Evolutionary conservation across 495 filamentous ascomycete species (phyloP).

Genomic region (Beverwykella pulmonaria): DNA sequence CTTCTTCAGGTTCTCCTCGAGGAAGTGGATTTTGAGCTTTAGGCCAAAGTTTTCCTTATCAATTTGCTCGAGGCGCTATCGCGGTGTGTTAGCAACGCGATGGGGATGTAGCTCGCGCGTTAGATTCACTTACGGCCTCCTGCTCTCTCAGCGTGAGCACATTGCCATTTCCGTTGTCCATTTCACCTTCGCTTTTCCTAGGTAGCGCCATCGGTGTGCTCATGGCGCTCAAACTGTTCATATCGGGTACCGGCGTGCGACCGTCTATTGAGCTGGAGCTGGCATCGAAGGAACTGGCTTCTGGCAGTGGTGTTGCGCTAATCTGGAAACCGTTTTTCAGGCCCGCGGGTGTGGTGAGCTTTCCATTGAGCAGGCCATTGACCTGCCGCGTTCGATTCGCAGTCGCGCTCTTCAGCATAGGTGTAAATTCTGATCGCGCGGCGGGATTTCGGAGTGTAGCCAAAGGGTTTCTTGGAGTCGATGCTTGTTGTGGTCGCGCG

Average conservation of each 20-base stretch:
- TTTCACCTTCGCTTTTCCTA: conserved; percentile 66
- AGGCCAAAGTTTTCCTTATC: conserved; percentile 88
- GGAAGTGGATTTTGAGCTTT: conserved; percentile 79
- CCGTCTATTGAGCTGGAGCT: conserved; percentile 42
- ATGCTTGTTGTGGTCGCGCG: conserved; percentile 41
- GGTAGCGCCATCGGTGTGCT: conserved; percentile 77
- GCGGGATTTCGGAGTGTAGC: conserved; percentile 66
- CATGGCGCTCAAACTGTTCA: conserved; percentile 73
- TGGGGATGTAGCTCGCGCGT: background rate
- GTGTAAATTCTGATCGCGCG: conserved; percentile 83
- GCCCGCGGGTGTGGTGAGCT: conserved; percentile 69
- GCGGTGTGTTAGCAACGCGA: background rate
- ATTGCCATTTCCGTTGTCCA: conserved; percentile 85
- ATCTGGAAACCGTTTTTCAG: conserved; percentile 61
- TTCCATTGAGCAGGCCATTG: conserved; percentile 50
- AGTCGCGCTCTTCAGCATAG: conserved; percentile 85
- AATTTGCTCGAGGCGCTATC: conserved; percentile 81
- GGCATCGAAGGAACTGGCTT: conserved; percentile 63
- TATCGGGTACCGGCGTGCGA: conserved; percentile 67
- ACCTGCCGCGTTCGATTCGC: conserved; percentile 67
- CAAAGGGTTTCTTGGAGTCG: conserved; percentile 70
- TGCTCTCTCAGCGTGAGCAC: conserved; percentile 89
- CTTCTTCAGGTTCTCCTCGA: conserved; percentile 78
- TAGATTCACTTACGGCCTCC: conserved; percentile 65
- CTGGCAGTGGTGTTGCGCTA: conserved; percentile 46